These are phyloP conservation scores for Xylaria multiplex DNA, from an alignment of 2,329 filamentous ascomycete genomes.

Conservation along the genomic window DNA sequence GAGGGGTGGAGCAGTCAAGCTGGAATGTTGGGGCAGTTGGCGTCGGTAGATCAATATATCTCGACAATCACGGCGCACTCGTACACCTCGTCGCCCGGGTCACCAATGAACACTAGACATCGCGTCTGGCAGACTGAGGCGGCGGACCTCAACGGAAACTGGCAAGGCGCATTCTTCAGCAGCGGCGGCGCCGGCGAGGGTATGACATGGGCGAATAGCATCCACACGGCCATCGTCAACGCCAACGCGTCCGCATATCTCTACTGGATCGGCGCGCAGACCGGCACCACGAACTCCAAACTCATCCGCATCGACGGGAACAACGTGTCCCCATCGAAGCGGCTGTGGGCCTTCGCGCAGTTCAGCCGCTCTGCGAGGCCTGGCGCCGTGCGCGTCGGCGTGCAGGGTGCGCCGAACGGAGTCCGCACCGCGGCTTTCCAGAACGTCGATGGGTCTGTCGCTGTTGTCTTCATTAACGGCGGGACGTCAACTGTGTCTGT, in stretches of 20 bases:
- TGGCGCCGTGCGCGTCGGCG: conserved; percentile 33
- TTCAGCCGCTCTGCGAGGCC: conserved; percentile 37
- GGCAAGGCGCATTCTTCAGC: conserved; percentile 53
- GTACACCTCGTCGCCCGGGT: conserved; percentile 43
- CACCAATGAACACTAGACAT: conserved; percentile 44
- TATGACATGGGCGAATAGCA: conserved; percentile 47
- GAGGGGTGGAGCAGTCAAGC: conserved; percentile 35
- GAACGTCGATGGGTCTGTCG: conserved; percentile 40
- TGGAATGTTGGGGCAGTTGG: conserved; percentile 25
- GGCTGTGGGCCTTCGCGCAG: conserved; percentile 37
- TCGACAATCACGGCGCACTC: conserved; percentile 56
- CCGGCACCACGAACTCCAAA: conserved; percentile 37
- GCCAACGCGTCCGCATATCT: conserved; percentile 59
- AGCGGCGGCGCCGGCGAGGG: conserved; percentile 55
- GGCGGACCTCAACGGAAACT: conserved; percentile 52
- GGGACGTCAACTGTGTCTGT: conserved; percentile 26
- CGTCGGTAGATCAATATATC: conserved; percentile 50
- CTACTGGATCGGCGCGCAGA: conserved; percentile 50
- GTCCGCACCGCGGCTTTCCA: conserved; percentile 34
- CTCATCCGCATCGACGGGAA: conserved; percentile 34
- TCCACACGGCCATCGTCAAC: conserved; percentile 57
- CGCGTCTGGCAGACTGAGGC: conserved; percentile 61
- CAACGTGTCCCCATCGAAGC: conserved; percentile 30
- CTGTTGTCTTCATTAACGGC: conserved; percentile 40
- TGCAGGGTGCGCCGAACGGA: conserved; percentile 30